These are phyloP conservation scores for Cinnamomum micranthum DNA, from an alignment of 164 flowering plant genomes.

Conservation along the genomic window DNA sequence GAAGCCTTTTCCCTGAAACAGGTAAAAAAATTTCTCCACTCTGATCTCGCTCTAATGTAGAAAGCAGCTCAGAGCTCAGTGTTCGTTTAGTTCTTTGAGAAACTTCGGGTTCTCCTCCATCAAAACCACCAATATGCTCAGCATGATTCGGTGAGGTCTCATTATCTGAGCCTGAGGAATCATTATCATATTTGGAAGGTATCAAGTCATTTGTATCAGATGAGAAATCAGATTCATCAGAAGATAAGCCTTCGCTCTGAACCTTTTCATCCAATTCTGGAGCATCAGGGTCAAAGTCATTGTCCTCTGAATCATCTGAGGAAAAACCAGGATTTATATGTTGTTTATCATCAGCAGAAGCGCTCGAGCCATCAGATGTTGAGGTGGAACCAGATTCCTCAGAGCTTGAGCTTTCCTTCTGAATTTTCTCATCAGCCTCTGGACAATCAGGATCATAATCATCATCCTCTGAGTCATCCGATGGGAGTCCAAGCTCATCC, in stretches of 20 bases:
- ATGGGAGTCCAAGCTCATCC: constrained; percentile 53
- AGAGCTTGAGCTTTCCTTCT: constrained; percentile 53
- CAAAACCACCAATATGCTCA: constrained; percentile 30
- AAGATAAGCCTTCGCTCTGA: constrained; percentile 49
- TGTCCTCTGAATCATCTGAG: constrained; percentile 34
- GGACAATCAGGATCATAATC: constrained; percentile 73
- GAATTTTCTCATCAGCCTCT: constrained; percentile 28
- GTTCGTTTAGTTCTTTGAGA: constrained; percentile 17
- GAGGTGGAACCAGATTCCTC: constrained; percentile 60
- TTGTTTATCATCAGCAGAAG: constrained; percentile 22
- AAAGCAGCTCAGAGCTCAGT: constrained; percentile 35
- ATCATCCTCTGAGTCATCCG: constrained; percentile 90
- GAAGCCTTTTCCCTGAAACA: constrained; percentile 42
- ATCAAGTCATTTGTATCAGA: constrained; percentile 54
- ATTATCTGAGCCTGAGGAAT: constrained; percentile 6
- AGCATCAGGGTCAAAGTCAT: constrained; percentile 75
- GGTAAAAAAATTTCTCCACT: constrained; percentile 28
- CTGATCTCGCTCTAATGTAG: constrained; percentile 29
- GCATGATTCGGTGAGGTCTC: background rate
- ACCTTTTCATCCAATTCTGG: constrained; percentile 31
- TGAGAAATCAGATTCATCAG: constrained; percentile 65
- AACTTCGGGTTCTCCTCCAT: constrained; percentile 11
- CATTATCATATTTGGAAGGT: constrained; percentile 19
- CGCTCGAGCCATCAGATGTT: constrained; percentile 46
- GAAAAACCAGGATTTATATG: constrained; percentile 2